phyloP scores from a whole-genome alignment of 225 moss, liverwort and hornwort genomes.

The Marchantia polymorpha region DNA sequence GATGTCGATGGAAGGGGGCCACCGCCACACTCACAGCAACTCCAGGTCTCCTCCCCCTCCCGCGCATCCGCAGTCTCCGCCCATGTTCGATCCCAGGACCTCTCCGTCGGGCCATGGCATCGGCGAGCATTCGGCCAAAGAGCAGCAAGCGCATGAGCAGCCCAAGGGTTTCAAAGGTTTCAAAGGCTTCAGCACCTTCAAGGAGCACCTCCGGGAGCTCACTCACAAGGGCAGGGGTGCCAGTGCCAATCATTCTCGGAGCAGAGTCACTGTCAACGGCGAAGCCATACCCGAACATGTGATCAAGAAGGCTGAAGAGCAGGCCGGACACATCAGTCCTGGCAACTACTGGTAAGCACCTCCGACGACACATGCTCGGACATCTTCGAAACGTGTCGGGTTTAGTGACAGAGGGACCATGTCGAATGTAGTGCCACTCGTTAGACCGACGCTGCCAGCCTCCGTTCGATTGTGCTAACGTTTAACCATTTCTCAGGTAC shows the following conservation, averaged over 20 bases:
- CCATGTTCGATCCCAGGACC: too few species aligned
- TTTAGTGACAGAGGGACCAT: too few species aligned
- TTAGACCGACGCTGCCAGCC: too few species aligned
- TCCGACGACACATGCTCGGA: neutral
- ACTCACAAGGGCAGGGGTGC: slow-evolving; percentile 30
- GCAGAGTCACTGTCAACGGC: slow-evolving; percentile 77
- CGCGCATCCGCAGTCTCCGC: neutral
- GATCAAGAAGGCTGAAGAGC: slow-evolving; percentile 70
- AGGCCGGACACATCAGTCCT: slow-evolving; percentile 79
- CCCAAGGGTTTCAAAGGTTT: slow-evolving; percentile 42
- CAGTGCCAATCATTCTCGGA: slow-evolving; percentile 43
- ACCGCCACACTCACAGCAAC: slow-evolving; percentile 38
- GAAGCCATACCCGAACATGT: slow-evolving; percentile 61
- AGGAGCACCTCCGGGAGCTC: slow-evolving; percentile 57
- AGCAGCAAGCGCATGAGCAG: slow-evolving; percentile 43
- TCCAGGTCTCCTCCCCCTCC: slow-evolving; percentile 36
- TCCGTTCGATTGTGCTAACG: too few species aligned
- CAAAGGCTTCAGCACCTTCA: slow-evolving; percentile 59
- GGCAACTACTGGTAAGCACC: slow-evolving; percentile 89
- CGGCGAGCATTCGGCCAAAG: slow-evolving; percentile 28
- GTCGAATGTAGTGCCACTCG: too few species aligned
- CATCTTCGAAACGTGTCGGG: too few species aligned
- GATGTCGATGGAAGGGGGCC: neutral
- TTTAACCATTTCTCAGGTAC: slow-evolving; percentile 57
- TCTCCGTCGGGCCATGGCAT: slow-evolving; percentile 34